Percentiles rank a stretch among this genome's conserved stretches.
phyloP scores from a whole-genome alignment of 345 rosid species.

The Bruguiera gymnorhiza region DNA sequence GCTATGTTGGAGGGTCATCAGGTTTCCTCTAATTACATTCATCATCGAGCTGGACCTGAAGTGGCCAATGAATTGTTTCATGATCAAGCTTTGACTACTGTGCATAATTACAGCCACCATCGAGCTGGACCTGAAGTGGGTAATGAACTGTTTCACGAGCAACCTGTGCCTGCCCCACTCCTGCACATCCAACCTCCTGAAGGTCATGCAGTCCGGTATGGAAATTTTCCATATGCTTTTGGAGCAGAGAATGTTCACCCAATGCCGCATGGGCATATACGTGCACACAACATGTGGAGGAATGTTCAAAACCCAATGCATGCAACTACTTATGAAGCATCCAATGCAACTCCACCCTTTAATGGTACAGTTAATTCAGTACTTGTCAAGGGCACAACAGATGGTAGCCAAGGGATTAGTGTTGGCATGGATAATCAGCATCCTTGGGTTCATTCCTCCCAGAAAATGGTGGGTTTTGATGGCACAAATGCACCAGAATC shows the following conservation, averaged over 20 bases:
- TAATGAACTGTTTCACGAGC: slow-evolving; percentile 61
- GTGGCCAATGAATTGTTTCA: slow-evolving; percentile 53
- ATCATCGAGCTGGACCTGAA: slow-evolving; percentile 61
- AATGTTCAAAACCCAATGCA: slow-evolving; percentile 50
- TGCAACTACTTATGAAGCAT: slow-evolving; percentile 50
- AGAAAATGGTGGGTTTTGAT: slow-evolving; percentile 52
- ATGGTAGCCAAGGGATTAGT: slow-evolving; percentile 45
- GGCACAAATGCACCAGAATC: slow-evolving; percentile 41
- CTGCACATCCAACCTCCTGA: slow-evolving; percentile 45
- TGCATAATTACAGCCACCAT: slow-evolving; percentile 38
- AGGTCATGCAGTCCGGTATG: slow-evolving; percentile 50
- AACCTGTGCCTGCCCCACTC: slow-evolving; percentile 25
- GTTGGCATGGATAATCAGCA: slow-evolving; percentile 48
- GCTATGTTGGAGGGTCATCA: slow-evolving; percentile 50
- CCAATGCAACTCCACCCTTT: slow-evolving; percentile 39
- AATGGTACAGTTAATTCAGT: slow-evolving; percentile 53
- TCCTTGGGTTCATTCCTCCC: slow-evolving; percentile 47
- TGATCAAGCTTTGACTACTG: slow-evolving; percentile 47
- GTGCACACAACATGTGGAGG: slow-evolving; percentile 57
- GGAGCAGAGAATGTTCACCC: slow-evolving; percentile 56
- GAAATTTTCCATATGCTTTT: slow-evolving; percentile 53
- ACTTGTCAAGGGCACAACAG: slow-evolving; percentile 42
- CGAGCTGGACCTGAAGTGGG: slow-evolving; percentile 60
- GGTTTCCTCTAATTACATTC: slow-evolving; percentile 37
- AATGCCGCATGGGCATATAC: slow-evolving; percentile 50